Evolutionary conservation across 2,329 filamentous ascomycete genomes (phyloP).

Genomic region (Acrodontium crateriforme): DNA sequence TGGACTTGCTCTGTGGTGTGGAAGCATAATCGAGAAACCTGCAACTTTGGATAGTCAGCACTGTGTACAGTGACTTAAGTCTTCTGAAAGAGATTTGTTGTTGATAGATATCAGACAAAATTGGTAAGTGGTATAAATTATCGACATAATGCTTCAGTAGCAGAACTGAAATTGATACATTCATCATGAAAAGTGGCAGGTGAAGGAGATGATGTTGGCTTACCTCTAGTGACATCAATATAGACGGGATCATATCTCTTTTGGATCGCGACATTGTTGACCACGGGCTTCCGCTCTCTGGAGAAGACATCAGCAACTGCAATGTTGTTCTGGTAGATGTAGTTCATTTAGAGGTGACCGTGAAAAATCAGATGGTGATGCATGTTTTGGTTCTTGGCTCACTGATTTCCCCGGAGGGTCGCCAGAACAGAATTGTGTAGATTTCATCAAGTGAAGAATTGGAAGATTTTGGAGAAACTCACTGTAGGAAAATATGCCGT

Average conservation of each 20-base stretch:
- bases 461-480: too few relatives aligned
- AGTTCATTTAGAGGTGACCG: too few relatives aligned
- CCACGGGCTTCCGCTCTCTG: too few relatives aligned
- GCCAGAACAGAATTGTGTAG: slow-evolving; percentile 23
- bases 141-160: slow-evolving; percentile 25
- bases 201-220: slow-evolving; percentile 1
- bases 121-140: slow-evolving; percentile 25
- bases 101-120: slow-evolving; percentile 20
- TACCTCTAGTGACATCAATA: slow-evolving; percentile 12
- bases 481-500: too few relatives aligned
- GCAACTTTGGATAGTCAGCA: neutral
- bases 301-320: too few relatives aligned
- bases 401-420: too few relatives aligned
- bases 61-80: too few relatives aligned
- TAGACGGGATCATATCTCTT: too few relatives aligned
- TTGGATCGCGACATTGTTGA: too few relatives aligned
- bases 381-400: slow-evolving; percentile 28
- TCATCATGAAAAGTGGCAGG: slow-evolving; percentile 20
- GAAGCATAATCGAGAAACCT: neutral
- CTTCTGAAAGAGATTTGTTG: too few relatives aligned
- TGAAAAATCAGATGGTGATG: slow-evolving; percentile 26
- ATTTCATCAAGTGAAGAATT: slow-evolving; percentile 15
- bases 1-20: neutral
- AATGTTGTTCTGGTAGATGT: too few relatives aligned
- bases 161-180: slow-evolving; percentile 28